A percentile compares a stretch with the other conserved stretches of the same genome.
Conservation (phyloP, 805 yeast genomes). For the Nakazawaea holstii region DNA sequence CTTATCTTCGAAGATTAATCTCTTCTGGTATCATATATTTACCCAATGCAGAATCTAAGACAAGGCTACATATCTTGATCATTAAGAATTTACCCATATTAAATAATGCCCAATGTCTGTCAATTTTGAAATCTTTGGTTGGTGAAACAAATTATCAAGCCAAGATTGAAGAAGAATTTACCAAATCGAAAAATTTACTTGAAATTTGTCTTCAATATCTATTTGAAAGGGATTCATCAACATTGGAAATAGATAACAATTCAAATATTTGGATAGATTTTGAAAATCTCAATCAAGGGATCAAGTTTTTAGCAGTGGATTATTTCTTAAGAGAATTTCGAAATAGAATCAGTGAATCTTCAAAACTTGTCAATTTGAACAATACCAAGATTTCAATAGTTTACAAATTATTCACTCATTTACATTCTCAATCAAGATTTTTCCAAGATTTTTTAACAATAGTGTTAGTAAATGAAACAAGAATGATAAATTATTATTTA, state of each 20-base stretch:
- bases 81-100: conserved; percentile 54
- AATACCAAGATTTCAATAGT: conserved; percentile 24
- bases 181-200: background rate
- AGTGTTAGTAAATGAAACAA: conserved; percentile 28
- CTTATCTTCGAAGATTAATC: conserved; percentile 74
- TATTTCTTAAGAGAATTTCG: background rate
- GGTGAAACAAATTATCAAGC: background rate
- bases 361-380: conserved; percentile 34
- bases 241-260: background rate
- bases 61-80: conserved; percentile 47
- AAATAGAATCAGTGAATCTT: conserved; percentile 14
- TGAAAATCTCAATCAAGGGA: background rate
- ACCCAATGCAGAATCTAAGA: conserved; percentile 43
- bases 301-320: conserved; percentile 1
- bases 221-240: background rate
- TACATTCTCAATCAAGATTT: conserved; percentile 3
- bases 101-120: conserved; percentile 29
- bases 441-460: conserved; percentile 1
- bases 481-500: conserved; percentile 33
- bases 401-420: conserved; percentile 3
- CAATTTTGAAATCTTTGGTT: conserved; percentile 17
- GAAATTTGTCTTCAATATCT: background rate
- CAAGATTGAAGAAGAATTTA: background rate
- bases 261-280: background rate
- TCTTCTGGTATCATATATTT: conserved; percentile 81